Percentiles rank a stretch among this genome's conserved stretches.
Conservation (phyloP, 108 stramenopile genomes). For the Nannochloropsis salina region DNA sequence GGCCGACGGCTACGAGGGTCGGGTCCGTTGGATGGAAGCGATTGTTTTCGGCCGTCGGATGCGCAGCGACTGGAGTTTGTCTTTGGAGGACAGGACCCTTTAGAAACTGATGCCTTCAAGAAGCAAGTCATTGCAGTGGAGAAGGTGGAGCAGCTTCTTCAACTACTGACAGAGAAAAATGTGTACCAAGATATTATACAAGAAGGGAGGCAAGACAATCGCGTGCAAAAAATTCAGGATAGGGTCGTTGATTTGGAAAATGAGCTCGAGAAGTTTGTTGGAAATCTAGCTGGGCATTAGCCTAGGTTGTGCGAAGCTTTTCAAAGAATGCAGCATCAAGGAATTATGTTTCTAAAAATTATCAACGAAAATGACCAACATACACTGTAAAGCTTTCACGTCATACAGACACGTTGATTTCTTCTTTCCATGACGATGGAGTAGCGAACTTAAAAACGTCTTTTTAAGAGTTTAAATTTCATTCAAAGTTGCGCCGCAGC, state of each 20-base stretch:
- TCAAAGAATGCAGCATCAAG: no score
- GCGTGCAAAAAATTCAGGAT: neutral
- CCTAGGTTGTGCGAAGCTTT: no score
- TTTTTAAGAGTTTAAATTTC: no score
- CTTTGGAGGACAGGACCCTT: conserved; percentile 2
- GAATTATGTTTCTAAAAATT: no score
- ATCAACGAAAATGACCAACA: no score
- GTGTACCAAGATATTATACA: neutral
- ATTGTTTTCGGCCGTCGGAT: conserved; percentile 2
- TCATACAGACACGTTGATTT: no score
- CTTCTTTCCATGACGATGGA: no score
- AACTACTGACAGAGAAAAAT: neutral
- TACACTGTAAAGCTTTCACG: no score
- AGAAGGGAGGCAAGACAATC: neutral
- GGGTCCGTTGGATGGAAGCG: conserved; percentile 8
- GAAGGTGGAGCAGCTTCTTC: neutral
- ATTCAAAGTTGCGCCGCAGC: no score
- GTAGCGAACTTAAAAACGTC: no score
- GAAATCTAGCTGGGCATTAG: neutral
- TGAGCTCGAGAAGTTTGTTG: neutral
- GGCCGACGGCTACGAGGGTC: neutral
- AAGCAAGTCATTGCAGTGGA: neutral
- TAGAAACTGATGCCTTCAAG: neutral
- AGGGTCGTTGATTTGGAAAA: neutral
- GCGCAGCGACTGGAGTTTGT: neutral